Conservation (phyloP, 179 eudicot species). For the Nepenthes alata region DNA sequence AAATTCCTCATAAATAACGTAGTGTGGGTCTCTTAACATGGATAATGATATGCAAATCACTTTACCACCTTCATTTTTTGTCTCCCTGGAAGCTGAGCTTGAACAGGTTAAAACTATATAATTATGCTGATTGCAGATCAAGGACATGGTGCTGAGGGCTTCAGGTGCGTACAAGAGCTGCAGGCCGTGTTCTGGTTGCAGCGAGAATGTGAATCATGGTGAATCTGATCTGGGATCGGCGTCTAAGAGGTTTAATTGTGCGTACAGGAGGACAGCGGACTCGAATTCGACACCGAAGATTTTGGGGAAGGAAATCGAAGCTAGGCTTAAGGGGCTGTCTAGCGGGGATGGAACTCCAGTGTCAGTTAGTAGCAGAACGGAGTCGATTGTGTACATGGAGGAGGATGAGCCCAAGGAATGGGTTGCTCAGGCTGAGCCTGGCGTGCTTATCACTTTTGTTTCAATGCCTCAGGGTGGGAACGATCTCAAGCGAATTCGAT, state of each 20-base stretch:
- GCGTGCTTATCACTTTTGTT: slow-evolving; percentile 51
- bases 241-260: slow-evolving; percentile 32
- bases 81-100: too few species aligned
- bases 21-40: too few species aligned
- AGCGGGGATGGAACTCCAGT: slow-evolving; percentile 54
- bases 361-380: slow-evolving; percentile 51
- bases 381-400: slow-evolving; percentile 45
- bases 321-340: slow-evolving; percentile 42
- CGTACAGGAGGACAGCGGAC: slow-evolving; percentile 34
- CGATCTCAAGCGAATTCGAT: slow-evolving; percentile 54
- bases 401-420: slow-evolving; percentile 59
- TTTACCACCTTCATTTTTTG: too few species aligned
- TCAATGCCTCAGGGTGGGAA: slow-evolving; percentile 49
- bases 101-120: too few species aligned
- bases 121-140: slow-evolving; percentile 22
- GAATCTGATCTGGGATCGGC: slow-evolving; percentile 29
- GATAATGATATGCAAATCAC: too few species aligned
- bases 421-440: slow-evolving; percentile 72
- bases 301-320: slow-evolving; percentile 48
- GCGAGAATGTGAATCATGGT: slow-evolving; percentile 4
- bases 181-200: slow-evolving; percentile 28
- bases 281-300: slow-evolving; percentile 28
- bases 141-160: slow-evolving; percentile 56
- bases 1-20: too few species aligned
- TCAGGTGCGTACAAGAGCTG: slow-evolving; percentile 47